Percentiles rank a stretch among this genome's conserved stretches.
phyloP scores from a whole-genome alignment of 73 alveolate genomes.

The Urostyla sp. region DNA sequence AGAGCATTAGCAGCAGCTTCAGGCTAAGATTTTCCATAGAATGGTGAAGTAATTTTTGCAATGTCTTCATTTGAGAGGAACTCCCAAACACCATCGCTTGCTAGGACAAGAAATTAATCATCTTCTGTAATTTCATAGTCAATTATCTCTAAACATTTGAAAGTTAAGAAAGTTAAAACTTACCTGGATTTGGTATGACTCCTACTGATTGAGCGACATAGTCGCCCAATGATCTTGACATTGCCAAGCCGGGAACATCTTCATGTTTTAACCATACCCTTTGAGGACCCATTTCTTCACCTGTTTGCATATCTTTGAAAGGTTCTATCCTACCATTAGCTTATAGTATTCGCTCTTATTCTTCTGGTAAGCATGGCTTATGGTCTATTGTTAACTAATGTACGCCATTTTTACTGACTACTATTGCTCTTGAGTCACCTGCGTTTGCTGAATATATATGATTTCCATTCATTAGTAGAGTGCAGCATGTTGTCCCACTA shows the following conservation, averaged over 20 bases:
- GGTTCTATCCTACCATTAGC: slow-evolving; percentile 86
- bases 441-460: slow-evolving; percentile 61
- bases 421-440: slow-evolving; percentile 70
- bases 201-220: slow-evolving; percentile 60
- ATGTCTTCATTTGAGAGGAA: slow-evolving; percentile 90
- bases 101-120: slow-evolving; percentile 84
- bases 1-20: slow-evolving; percentile 87
- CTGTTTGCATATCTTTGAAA: slow-evolving; percentile 71
- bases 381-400: slow-evolving; percentile 74
- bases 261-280: slow-evolving; percentile 85
- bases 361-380: slow-evolving; percentile 79
- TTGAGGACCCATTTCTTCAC: slow-evolving; percentile 82
- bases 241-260: slow-evolving; percentile 88
- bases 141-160: slow-evolving; percentile 14
- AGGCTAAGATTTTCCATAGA: slow-evolving; percentile 73
- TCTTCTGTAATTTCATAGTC: slow-evolving; percentile 56
- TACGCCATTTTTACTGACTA: slow-evolving; percentile 50
- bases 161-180: not conserved
- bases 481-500: slow-evolving; percentile 64
- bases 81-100: slow-evolving; percentile 95
- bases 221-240: slow-evolving; percentile 72
- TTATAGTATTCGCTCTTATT: slow-evolving; percentile 74
- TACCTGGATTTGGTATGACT: slow-evolving; percentile 56
- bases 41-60: slow-evolving; percentile 76
- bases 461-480: slow-evolving; percentile 50